Base-by-base conservation (phyloP, 1,139 yeast genomes). In the Debaryomycetaceae sp. region DNA sequence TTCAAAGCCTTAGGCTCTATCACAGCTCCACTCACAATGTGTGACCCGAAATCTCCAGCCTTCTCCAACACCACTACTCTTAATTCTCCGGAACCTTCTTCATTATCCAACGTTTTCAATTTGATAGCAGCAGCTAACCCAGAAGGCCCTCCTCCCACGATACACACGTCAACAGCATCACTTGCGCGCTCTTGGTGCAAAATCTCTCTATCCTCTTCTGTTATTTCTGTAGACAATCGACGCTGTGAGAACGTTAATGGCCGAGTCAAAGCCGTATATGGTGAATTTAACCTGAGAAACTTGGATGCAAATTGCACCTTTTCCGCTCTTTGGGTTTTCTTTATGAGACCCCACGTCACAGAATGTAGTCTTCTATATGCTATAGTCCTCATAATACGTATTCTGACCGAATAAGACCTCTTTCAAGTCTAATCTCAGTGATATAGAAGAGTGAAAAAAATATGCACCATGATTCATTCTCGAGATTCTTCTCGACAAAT, bases 81-180 rank as follows among this genome's bases (percentile, higher is more conserved):
- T 39, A 86, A 63, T 36, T 84, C 85, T 6, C 86, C 87, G 14
- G 65, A 58, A 3, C 87, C 92, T 13, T 74, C 62, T 49, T 81
- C 85, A 37, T 72, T 67, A 55, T 92, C 98, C 35, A 91, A 66
- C 56, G 88, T 96, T 59, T 92, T 92, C 51, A 89, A 68, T 48
- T 78, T 77, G 47, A 92, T 92, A 11, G 98, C 98, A 1, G 98
- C 84, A 1, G 96, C 92, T 41, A 92, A 70, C 8, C 98, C 98
- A 1, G 98, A 95, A 4, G 98, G 98, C 0, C 98, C 98, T 33
- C 95, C 98, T 31, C 98, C 98, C 1, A 92, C 96, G 36, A 92
- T 88, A 55, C 95, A 87, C 15, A 92, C 95, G 59, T 92, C 98
- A 13, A 88, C 96, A 30, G 78, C 75, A 53, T 92, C 98, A 6